A percentile compares a stretch with the other conserved stretches of the same genome.
phyloP scores from a whole-genome alignment of 106 monocot genomes.

The Narthecium ossifragum region DNA sequence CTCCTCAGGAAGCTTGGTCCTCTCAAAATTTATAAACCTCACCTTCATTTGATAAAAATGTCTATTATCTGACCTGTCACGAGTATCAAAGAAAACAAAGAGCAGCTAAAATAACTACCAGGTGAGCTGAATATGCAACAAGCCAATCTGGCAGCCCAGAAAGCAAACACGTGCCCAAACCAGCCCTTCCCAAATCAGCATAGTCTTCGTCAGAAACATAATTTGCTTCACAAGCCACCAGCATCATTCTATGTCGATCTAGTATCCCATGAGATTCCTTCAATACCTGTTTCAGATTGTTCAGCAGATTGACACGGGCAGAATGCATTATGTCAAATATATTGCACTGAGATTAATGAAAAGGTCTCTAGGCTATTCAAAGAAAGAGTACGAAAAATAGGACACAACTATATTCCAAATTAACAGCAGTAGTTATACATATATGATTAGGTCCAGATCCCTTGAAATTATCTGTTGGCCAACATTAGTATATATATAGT shows the following conservation, averaged over 20 bases:
- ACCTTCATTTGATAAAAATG: slow-evolving; percentile 42
- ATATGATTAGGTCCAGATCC: background rate
- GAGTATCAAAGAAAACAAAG: slow-evolving; percentile 1
- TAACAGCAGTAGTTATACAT: background rate
- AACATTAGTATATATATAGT: no score
- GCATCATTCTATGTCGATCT: slow-evolving; percentile 83
- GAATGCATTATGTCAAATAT: no score
- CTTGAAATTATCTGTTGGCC: no score
- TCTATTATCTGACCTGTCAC: background rate
- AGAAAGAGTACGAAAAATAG: no score
- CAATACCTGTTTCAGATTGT: no score
- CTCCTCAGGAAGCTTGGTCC: slow-evolving; percentile 81
- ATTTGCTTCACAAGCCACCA: slow-evolving; percentile 85
- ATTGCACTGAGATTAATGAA: no score
- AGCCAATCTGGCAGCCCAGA: slow-evolving; percentile 91
- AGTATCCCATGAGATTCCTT: slow-evolving; percentile 88
- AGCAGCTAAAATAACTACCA: slow-evolving; percentile 44
- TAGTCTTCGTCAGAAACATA: slow-evolving; percentile 85
- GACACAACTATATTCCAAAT: slow-evolving; percentile 4
- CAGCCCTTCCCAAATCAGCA: slow-evolving; percentile 73
- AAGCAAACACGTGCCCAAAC: slow-evolving; percentile 83
- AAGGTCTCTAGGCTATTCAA: no score
- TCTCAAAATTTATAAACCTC: slow-evolving; percentile 92
- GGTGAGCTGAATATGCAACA: slow-evolving; percentile 79
- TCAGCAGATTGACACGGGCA: no score